A percentile compares a stretch with the other conserved stretches of the same genome.
Evolutionary conservation across 1,139 yeast species (phyloP).

Genomic region (Suhomyces bribrorum): DNA sequence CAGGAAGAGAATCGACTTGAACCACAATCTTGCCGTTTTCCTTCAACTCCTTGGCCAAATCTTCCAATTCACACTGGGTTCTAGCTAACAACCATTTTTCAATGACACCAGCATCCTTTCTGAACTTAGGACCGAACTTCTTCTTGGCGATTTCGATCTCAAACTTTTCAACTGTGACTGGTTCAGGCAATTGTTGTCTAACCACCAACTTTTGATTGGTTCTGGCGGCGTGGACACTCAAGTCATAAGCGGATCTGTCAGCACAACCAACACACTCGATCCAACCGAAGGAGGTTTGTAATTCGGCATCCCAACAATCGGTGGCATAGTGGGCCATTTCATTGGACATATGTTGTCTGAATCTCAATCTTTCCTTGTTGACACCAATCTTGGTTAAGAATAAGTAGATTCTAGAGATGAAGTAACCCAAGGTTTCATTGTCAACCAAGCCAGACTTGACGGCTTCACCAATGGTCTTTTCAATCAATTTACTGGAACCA

Average conservation of each 20-base stretch:
- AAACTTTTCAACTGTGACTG: slow-evolving; percentile 75
- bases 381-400: slow-evolving; percentile 91
- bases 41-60: slow-evolving; percentile 67
- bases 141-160: slow-evolving; percentile 90
- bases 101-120: slow-evolving; percentile 93
- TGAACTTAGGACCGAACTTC: slow-evolving; percentile 95
- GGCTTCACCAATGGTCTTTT: slow-evolving; percentile 83
- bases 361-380: slow-evolving; percentile 78
- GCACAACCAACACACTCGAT: slow-evolving; percentile 99
- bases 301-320: slow-evolving; percentile 99
- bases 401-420: slow-evolving; percentile 85
- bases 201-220: slow-evolving; percentile 95
- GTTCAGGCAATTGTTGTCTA: slow-evolving; percentile 84
- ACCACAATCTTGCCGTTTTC: slow-evolving; percentile 65
- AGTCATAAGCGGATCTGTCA: slow-evolving; percentile 97
- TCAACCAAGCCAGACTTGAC: slow-evolving; percentile 86
- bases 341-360: slow-evolving; percentile 97
- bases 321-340: slow-evolving; percentile 99
- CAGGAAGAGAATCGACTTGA: slow-evolving; percentile 61
- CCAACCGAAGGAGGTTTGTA: slow-evolving; percentile 97
- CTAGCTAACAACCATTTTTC: slow-evolving; percentile 75
- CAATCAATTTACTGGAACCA: slow-evolving; percentile 71
- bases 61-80: slow-evolving; percentile 85
- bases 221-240: slow-evolving; percentile 91
- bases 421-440: slow-evolving; percentile 95